A percentile compares a stretch with the other conserved stretches of the same genome.
Evolutionary conservation across 2,329 filamentous ascomycete genomes (phyloP).

Genomic region (Thielaviopsis cerberus): DNA sequence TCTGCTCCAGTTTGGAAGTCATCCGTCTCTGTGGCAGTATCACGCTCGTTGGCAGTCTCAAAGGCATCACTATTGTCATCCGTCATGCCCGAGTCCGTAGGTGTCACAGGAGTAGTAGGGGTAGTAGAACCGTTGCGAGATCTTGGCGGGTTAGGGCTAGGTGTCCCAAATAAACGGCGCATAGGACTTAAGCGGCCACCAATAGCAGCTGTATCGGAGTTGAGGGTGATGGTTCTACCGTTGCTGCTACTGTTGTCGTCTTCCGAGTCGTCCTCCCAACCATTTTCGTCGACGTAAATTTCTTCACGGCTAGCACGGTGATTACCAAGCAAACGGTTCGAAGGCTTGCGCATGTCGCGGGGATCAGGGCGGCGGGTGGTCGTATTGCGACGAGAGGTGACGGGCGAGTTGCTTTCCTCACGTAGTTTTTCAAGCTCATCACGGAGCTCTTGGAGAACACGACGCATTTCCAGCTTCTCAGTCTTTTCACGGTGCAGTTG

Average conservation of each 20-base stretch:
- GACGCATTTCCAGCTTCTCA: slow-evolving; percentile 87
- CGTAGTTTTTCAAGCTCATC: slow-evolving; percentile 70
- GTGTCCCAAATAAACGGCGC: slow-evolving; percentile 9
- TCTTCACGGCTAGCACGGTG: slow-evolving; percentile 59
- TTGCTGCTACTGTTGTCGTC: slow-evolving; percentile 14
- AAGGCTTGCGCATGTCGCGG: slow-evolving; percentile 59
- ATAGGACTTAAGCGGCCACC: slow-evolving; percentile 1
- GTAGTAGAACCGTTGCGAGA: background rate
- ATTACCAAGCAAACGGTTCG: slow-evolving; percentile 54
- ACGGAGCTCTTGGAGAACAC: slow-evolving; percentile 83
- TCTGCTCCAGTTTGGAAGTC: slow-evolving; percentile 91
- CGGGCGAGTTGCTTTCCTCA: slow-evolving; percentile 27
- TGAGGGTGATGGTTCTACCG: background rate
- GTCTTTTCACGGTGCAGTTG: slow-evolving; percentile 97
- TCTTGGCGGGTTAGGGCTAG: slow-evolving; percentile 5
- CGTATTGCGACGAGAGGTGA: slow-evolving; percentile 35
- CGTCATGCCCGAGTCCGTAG: slow-evolving; percentile 24
- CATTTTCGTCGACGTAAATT: slow-evolving; percentile 58
- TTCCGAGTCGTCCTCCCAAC: slow-evolving; percentile 67
- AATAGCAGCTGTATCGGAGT: background rate
- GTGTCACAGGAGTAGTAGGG: background rate
- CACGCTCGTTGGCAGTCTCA: slow-evolving; percentile 49
- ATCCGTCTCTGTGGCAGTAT: slow-evolving; percentile 59
- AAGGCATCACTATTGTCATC: slow-evolving; percentile 54
- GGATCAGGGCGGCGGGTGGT: slow-evolving; percentile 37